Percentiles rank a stretch among this genome's conserved stretches.
These are phyloP conservation scores for Astrothelium subdiscretum DNA, from an alignment of 495 filamentous ascomycete genomes.

Conservation along the genomic window DNA sequence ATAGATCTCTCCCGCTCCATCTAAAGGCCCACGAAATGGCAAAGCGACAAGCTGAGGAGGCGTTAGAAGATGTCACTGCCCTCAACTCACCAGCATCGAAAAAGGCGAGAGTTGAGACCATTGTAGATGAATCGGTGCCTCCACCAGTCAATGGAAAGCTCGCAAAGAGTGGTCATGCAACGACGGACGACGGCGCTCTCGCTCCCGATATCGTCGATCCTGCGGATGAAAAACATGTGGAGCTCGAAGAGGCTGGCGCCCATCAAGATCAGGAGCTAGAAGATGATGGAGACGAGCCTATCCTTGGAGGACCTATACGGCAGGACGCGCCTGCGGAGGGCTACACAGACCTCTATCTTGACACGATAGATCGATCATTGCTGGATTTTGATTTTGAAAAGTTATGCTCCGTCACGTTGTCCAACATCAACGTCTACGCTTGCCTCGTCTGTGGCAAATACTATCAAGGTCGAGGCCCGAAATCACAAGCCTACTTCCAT, in stretches of 20 bases:
- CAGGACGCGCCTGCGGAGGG: slow-evolving; percentile 74
- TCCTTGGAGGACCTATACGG: slow-evolving; percentile 23
- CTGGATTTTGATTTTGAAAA: slow-evolving; percentile 98
- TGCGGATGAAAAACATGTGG: slow-evolving; percentile 25
- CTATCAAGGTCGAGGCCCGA: slow-evolving; percentile 86
- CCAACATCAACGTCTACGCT: slow-evolving; percentile 98
- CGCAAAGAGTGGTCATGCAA: slow-evolving; percentile 31
- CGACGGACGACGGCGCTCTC: slow-evolving; percentile 13
- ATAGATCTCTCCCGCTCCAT: neutral
- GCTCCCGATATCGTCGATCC: slow-evolving; percentile 22
- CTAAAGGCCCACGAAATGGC: slow-evolving; percentile 36
- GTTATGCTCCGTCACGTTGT: slow-evolving; percentile 86
- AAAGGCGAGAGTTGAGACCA: slow-evolving; percentile 55
- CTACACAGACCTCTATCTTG: slow-evolving; percentile 92
- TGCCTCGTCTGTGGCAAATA: slow-evolving; percentile 97
- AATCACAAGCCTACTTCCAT: slow-evolving; percentile 95
- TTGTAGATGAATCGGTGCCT: slow-evolving; percentile 25
- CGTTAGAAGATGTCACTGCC: slow-evolving; percentile 52
- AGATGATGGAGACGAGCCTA: slow-evolving; percentile 1
- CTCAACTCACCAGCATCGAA: slow-evolving; percentile 64
- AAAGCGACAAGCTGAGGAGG: slow-evolving; percentile 67
- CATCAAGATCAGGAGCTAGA: slow-evolving; percentile 12
- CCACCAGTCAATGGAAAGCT: slow-evolving; percentile 26
- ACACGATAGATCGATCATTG: slow-evolving; percentile 80
- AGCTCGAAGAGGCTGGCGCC: slow-evolving; percentile 35